Base-by-base conservation (phyloP, 768 basidiomycete species). In the Naganishia vaughanmartiniae region DNA sequence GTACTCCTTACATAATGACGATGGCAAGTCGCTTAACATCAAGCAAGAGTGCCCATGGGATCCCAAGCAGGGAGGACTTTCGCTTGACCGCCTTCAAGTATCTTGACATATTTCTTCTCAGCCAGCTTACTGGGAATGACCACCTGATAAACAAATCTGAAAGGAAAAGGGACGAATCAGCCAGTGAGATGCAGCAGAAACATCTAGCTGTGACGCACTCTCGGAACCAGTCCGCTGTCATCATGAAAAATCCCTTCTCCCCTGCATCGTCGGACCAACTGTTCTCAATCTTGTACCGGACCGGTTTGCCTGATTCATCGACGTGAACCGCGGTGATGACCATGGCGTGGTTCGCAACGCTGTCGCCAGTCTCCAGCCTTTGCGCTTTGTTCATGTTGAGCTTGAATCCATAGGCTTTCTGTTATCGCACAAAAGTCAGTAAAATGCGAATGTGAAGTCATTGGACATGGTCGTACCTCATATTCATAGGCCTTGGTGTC, bases 201-300 rank as follows among this genome's bases (percentile, higher is more conserved):
- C 7, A 15, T 42, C 12, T 0, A 63, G 28, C 66, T 55, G 19
- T 63, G 5, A 84, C 90, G 76, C 75, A 92, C 89, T 97, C 85
- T 68, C 89, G 88, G 81, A 97, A 97, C 94, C 95, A 98, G 0
- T 74, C 78, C 7, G 75, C 90, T 58, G 88, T 91, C 92, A 95
- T 94, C 76, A 95, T 87, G 82, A 90, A 92, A 82, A 88, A 94
- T 7, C 94, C 94, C 74, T 92, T 88, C 74, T 92, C 84, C 30
- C 93, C 90, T 0, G 84, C 85, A 0, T 83, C 82, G 31, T 88
- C 87, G 19, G 91, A 90, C 95, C 95, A 98, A 3, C 89, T 90
- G 83, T 98, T 98, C 85, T 98, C 95, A 24, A 98, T 91, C 82
- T 92, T 92, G 86, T 92, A 98, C n/a, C 92, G 86, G 24, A 94